Evolutionary conservation across 768 basidiomycete species (phyloP).

Genomic region (Termitomyces titanicus): DNA sequence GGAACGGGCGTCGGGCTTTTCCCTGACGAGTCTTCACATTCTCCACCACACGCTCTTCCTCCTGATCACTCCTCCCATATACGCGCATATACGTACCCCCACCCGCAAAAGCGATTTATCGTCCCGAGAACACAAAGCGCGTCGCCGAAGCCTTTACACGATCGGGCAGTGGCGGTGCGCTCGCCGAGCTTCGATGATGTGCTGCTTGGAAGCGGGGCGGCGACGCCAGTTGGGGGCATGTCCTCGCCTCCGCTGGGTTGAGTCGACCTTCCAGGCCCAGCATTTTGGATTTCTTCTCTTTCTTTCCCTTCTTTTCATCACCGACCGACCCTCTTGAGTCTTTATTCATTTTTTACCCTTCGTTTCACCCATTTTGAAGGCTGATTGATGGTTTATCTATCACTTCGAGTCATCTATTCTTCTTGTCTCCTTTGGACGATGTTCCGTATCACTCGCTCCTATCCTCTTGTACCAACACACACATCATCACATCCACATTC

Average conservation of each 20-base stretch:
- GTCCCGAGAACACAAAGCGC: slow-evolving; percentile 41
- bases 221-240: slow-evolving; percentile 2
- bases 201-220: slow-evolving; percentile 1
- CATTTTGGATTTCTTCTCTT: background rate
- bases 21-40: background rate
- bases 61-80: background rate
- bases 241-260: slow-evolving; percentile 9
- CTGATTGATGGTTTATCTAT: background rate
- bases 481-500: background rate
- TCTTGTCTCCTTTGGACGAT: background rate
- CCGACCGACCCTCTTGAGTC: too few relatives aligned
- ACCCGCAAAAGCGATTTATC: slow-evolving; percentile 9
- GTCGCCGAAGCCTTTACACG: slow-evolving; percentile 38
- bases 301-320: background rate
- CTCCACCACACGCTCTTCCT: background rate
- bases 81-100: slow-evolving; percentile 5
- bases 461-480: background rate
- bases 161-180: slow-evolving; percentile 4
- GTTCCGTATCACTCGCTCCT: background rate
- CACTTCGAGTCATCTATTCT: background rate
- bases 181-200: slow-evolving; percentile 22
- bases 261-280: background rate
- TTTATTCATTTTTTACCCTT: background rate
- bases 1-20: slow-evolving; percentile 1
- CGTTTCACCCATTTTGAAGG: background rate